phyloP scores from a whole-genome alignment of 208 protist genomes.

The Angomonas deanei region DNA sequence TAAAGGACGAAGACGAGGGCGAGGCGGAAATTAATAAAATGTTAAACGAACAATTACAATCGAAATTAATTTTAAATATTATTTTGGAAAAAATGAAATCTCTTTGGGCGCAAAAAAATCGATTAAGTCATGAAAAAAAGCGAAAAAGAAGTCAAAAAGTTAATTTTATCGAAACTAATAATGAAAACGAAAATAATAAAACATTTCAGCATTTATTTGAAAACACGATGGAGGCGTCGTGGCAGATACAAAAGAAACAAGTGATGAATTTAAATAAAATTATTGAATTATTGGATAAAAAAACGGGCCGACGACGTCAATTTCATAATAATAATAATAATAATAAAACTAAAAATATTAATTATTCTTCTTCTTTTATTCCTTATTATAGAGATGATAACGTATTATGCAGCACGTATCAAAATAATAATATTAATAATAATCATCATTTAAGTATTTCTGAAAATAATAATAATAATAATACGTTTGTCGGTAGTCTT shows the following conservation, averaged over 20 bases:
- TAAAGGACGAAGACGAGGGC: conserved; percentile 11
- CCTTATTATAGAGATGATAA: conserved; percentile 68
- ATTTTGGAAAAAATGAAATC: conserved; percentile 66
- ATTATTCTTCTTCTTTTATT: conserved; percentile 32
- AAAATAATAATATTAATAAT: neutral
- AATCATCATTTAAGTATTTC: neutral
- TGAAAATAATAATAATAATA: conserved; percentile 1
- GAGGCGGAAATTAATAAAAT: conserved; percentile 49
- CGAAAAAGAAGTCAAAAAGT: too few species aligned
- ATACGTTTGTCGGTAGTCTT: conserved; percentile 19
- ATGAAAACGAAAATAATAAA: too few species aligned
- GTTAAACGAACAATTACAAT: conserved; percentile 73
- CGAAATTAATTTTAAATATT: conserved; percentile 60
- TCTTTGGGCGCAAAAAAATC: conserved; percentile 55
- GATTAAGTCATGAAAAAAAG: conserved; percentile 31
- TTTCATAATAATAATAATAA: too few species aligned
- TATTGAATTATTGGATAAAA: conserved; percentile 66
- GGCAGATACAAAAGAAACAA: conserved; percentile 61
- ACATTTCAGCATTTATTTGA: conserved; percentile 28
- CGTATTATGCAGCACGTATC: conserved; percentile 28
- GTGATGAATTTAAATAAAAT: conserved; percentile 74
- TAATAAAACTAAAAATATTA: too few species aligned
- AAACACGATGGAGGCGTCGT: conserved; percentile 34
- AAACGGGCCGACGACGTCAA: conserved; percentile 39
- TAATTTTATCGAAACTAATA: too few species aligned